A percentile compares a stretch with the other conserved stretches of the same genome.
Evolutionary conservation across 768 basidiomycete species (phyloP).

Genomic region (Boletus huronensis): DNA sequence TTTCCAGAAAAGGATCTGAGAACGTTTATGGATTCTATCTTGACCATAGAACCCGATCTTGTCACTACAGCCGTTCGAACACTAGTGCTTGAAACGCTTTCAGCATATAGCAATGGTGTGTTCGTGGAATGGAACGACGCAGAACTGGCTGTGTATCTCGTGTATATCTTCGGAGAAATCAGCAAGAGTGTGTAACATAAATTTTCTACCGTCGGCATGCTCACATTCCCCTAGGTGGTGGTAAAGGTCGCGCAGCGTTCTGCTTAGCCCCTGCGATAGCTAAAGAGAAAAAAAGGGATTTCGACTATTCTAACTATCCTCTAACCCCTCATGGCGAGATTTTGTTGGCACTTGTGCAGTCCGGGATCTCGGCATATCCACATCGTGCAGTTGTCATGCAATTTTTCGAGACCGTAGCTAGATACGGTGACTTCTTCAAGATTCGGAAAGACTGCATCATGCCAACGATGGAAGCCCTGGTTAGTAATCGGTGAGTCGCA

Average conservation of each 20-base stretch:
- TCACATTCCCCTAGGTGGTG: constrained; percentile 47
- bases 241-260: constrained; percentile 83
- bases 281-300: constrained; percentile 62
- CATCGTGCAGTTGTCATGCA: constrained; percentile 83
- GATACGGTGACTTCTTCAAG: constrained; percentile 97
- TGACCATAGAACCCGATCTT: constrained; percentile 80
- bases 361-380: constrained; percentile 77
- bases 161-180: constrained; percentile 92
- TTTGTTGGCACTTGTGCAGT: constrained; percentile 77
- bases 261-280: constrained; percentile 70
- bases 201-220: neutral
- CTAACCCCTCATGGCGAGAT: constrained; percentile 90
- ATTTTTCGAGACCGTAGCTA: constrained; percentile 88
- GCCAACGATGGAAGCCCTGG: constrained; percentile 84
- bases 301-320: constrained; percentile 76
- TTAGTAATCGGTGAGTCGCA: constrained; percentile 66
- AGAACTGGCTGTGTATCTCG: constrained; percentile 89
- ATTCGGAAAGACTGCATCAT: constrained; percentile 85
- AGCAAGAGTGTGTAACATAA: constrained; percentile 64
- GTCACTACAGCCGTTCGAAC: constrained; percentile 75
- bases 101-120: constrained; percentile 57
- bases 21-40: constrained; percentile 81
- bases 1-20: constrained; percentile 65
- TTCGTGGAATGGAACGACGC: constrained; percentile 86
- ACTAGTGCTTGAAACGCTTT: constrained; percentile 71